Conservation (phyloP, 352 stramenopile species). For the Phytopythium litorale region DNA sequence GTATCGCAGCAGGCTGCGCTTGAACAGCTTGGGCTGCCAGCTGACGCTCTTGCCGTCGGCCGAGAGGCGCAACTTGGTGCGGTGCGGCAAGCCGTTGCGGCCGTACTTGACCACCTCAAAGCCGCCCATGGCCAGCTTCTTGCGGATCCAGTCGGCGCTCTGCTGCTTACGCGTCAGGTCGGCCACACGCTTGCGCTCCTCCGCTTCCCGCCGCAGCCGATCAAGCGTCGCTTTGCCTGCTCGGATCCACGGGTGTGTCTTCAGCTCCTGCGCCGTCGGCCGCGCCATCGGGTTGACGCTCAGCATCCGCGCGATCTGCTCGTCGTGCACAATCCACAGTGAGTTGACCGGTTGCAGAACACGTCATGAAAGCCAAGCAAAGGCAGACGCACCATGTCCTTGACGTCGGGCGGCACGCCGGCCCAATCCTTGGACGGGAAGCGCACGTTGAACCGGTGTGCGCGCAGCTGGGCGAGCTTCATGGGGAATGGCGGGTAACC, state of each 20-base stretch:
- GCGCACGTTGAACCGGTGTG: constrained; percentile 76
- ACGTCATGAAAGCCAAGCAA: background rate
- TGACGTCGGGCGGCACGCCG: constrained; percentile 52
- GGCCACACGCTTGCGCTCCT: constrained; percentile 38
- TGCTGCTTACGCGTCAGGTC: constrained; percentile 60
- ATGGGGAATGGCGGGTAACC: constrained; percentile 87
- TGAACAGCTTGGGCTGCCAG: constrained; percentile 79
- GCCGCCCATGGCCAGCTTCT: constrained; percentile 62
- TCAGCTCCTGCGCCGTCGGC: constrained; percentile 55
- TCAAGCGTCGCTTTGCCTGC: constrained; percentile 44
- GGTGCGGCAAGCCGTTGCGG: constrained; percentile 67
- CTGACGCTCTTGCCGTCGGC: constrained; percentile 61
- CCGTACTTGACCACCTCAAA: constrained; percentile 83
- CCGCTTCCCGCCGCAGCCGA: constrained; percentile 33
- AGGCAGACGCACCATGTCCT: constrained; percentile 40
- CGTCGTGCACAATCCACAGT: background rate
- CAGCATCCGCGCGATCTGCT: constrained; percentile 68
- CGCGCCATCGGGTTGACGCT: constrained; percentile 62
- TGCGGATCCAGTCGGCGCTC: constrained; percentile 57
- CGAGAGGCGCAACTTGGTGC: constrained; percentile 71
- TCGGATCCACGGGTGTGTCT: constrained; percentile 62
- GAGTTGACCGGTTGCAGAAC: background rate
- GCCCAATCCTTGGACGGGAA: constrained; percentile 83
- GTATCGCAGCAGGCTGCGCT: constrained; percentile 62
- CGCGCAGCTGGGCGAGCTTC: constrained; percentile 81